Conservation (phyloP, 2,329 filamentous ascomycete species). For the Orbilia javanica region DNA sequence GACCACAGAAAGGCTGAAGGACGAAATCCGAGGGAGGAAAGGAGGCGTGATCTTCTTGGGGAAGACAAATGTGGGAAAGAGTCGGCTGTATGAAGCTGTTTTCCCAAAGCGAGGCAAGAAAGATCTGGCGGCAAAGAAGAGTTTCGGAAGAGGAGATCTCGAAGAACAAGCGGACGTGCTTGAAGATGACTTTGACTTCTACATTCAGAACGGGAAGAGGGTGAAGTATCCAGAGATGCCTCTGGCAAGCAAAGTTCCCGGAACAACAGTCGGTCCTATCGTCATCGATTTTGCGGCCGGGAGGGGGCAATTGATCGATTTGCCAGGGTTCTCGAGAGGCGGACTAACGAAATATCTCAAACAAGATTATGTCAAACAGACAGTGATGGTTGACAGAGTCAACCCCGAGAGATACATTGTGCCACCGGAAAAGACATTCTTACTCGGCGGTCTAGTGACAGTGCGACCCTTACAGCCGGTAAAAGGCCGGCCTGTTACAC, state of each 20-base stretch:
- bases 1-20: slow-evolving; percentile 90
- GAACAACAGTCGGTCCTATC: slow-evolving; percentile 95
- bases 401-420: slow-evolving; percentile 79
- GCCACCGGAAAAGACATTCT: slow-evolving; percentile 81
- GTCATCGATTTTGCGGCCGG: slow-evolving; percentile 82
- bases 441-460: slow-evolving; percentile 87
- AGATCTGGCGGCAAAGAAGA: neutral
- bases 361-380: slow-evolving; percentile 59
- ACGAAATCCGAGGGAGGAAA: slow-evolving; percentile 84
- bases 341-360: slow-evolving; percentile 60
- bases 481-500: slow-evolving; percentile 12
- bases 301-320: slow-evolving; percentile 89
- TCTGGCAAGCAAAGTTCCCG: slow-evolving; percentile 84
- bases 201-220: slow-evolving; percentile 72
- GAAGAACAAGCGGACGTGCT: slow-evolving; percentile 60
- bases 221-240: slow-evolving; percentile 85
- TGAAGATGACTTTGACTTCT: slow-evolving; percentile 31
- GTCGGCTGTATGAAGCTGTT: slow-evolving; percentile 85
- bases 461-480: slow-evolving; percentile 78
- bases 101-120: slow-evolving; percentile 80
- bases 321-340: slow-evolving; percentile 72
- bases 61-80: slow-evolving; percentile 99
- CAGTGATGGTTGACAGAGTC: slow-evolving; percentile 84
- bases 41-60: slow-evolving; percentile 96
- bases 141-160: slow-evolving; percentile 37